Evolutionary conservation across 176 grass and related monocot species (phyloP), one percentile per base, ranked within the genome.

Genomic region (Triticum turgidum): DNA sequence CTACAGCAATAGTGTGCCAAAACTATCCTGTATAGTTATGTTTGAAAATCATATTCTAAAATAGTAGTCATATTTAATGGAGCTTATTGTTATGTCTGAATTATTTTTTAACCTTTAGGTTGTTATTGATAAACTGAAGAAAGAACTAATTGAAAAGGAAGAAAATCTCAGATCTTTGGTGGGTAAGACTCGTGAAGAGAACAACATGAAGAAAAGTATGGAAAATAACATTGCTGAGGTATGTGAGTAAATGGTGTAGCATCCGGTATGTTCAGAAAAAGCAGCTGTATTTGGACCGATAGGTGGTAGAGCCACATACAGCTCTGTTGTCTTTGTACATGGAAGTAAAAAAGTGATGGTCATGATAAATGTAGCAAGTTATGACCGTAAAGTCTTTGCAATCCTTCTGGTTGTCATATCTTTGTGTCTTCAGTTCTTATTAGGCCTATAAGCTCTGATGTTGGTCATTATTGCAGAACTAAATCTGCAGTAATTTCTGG

Each of bases 181-280:
- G 82, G 87, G 94, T 62, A 95, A 98, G 88, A 72, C 91, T 64
- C 62, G 67, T 38, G 88, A 90, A 94, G 85, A 87, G 65, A 92
- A 74, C 38, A 90, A 4, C 59, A 82, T 27, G 47, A 88, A 88
- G 62, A 84, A 91, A 61, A 83, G 90, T 38, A 47, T 98, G 74
- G 84, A 92, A 62, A 64, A 91, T 41, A 79, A 90, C 7, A 84
- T 98, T 38, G 80, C 59, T 66, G 83, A 80, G 86, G 96, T 98
- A 86, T 77, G 73, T 37, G 54, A 76, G 59, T 83, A 41, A 51
- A 49, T 86, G 39, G n/a, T 35, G 51, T 89, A 72, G 37, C 64
- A 39, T 62, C 45, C 24, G 67, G 15, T 20, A 56, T 56, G 17
- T 38, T 64, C 25, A 65, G 39, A 15, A 76, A 85, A 32, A 63